These are phyloP conservation scores for Skeletonema marinoi DNA, from an alignment of 108 stramenopile genomes.

Conservation along the genomic window DNA sequence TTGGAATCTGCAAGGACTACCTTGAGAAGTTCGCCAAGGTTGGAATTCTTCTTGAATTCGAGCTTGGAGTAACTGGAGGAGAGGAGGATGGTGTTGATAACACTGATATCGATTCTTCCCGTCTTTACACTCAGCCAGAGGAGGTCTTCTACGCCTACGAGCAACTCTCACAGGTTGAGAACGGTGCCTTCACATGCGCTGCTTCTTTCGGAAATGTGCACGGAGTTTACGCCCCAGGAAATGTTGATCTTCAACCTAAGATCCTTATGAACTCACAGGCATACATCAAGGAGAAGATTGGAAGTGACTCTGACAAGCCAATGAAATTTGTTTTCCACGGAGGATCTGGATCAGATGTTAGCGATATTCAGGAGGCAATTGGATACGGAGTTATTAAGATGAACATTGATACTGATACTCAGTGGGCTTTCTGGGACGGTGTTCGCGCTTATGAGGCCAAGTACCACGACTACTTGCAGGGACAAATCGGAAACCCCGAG, in stretches of 20 bases:
- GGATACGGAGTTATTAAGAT: slow-evolving; percentile 96
- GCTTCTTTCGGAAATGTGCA: slow-evolving; percentile 96
- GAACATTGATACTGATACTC: slow-evolving; percentile 99
- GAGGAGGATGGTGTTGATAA: slow-evolving; percentile 98
- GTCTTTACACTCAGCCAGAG: slow-evolving; percentile 96
- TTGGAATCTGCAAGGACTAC: slow-evolving; percentile 94
- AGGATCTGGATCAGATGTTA: slow-evolving; percentile 91
- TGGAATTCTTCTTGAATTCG: slow-evolving; percentile 94
- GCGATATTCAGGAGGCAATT: slow-evolving; percentile 91
- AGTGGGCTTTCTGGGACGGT: slow-evolving; percentile 97
- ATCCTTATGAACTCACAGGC: slow-evolving; percentile 91
- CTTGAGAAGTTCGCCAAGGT: slow-evolving; percentile 87
- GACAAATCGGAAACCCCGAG: slow-evolving; percentile 97
- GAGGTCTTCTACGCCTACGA: slow-evolving; percentile 91
- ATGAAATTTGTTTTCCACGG: slow-evolving; percentile 98
- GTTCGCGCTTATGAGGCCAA: slow-evolving; percentile 87
- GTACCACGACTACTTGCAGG: slow-evolving; percentile 94
- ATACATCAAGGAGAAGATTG: slow-evolving; percentile 94
- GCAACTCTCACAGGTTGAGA: slow-evolving; percentile 81
- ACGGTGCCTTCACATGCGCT: slow-evolving; percentile 87
- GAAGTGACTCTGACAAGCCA: slow-evolving; percentile 86
- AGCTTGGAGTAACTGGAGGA: slow-evolving; percentile 97
- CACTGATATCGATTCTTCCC: slow-evolving; percentile 86
- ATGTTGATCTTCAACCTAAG: slow-evolving; percentile 93
- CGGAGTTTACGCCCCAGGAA: slow-evolving; percentile 96